Conservation (phyloP, 495 filamentous ascomycete species). For the Hypoxylon lenormandii region DNA sequence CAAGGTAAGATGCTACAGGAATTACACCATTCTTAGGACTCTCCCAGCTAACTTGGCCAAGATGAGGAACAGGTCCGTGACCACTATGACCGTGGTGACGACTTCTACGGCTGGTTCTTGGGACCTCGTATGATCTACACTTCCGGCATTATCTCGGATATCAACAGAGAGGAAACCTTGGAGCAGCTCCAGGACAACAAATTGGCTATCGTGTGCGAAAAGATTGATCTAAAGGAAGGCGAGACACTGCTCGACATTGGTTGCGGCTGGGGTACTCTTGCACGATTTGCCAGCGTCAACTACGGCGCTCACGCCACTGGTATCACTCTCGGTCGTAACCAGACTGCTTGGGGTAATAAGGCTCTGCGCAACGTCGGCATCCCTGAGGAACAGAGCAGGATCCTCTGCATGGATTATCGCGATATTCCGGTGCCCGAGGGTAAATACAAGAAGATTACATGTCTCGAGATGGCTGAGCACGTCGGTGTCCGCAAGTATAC, state of each 20-base stretch:
- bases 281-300: constrained; percentile 80
- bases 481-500: constrained; percentile 81
- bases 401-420: constrained; percentile 86
- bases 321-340: constrained; percentile 83
- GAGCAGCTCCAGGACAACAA: constrained; percentile 93
- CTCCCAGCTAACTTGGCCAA: constrained; percentile 49
- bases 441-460: constrained; percentile 84
- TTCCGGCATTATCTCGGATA: constrained; percentile 81
- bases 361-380: constrained; percentile 76
- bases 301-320: constrained; percentile 83
- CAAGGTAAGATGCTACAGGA: constrained; percentile 65
- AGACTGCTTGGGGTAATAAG: constrained; percentile 84
- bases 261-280: constrained; percentile 88
- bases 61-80: constrained; percentile 89
- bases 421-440: constrained; percentile 78
- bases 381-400: constrained; percentile 75
- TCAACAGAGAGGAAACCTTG: constrained; percentile 78
- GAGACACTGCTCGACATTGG: constrained; percentile 84
- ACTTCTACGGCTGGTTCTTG: constrained; percentile 90
- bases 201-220: constrained; percentile 84
- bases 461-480: constrained; percentile 91
- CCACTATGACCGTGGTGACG: constrained; percentile 88
- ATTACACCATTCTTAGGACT: neutral
- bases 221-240: constrained; percentile 77
- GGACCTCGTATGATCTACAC: constrained; percentile 93